Base-by-base conservation (phyloP, 2,329 filamentous ascomycete species). In the Claviceps africana region DNA sequence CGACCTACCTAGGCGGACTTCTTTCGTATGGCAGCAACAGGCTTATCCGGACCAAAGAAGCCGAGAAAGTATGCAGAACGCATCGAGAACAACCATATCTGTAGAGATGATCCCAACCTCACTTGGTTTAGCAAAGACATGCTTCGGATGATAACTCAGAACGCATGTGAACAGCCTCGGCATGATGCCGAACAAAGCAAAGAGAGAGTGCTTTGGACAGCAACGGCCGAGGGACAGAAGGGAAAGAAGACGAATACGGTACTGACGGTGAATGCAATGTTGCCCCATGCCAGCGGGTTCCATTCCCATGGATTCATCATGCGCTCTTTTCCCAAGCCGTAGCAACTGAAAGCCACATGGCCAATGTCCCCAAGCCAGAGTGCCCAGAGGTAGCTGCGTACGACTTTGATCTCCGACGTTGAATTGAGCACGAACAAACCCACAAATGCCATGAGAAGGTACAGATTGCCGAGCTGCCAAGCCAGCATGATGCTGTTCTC, bases 261-360 rank as follows among this genome's bases (percentile, higher is more conserved):
- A 64, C 75, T 67, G 59, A 81, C 76, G 28, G 84, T 87, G 48
- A 75, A 73, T 8, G 76, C 82, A 56, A 89, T 72, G 60, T 88
- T 88, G 2, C 85, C 85, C 79, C 81, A 86, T n/a, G 81, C 77
- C 71, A 84, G 76, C 35, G 75, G 69, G 63, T 86, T 88, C 85
- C 85, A 88, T 22, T 65, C 67, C 4, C 60, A 65, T 11, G 83
- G 65, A 57, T 79, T 73, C 45, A 77, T 56, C 47, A 78, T 72
- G 35, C 67, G 68, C 10, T 77, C 71, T 61, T 70, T 71, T 9
- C 81, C 83, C 56, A 88, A 70, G 7, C 72, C 75, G 59, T 77
- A 79, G 19, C 64, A 66, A 17, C 78, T 84, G 55, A 82, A 72
- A 48, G 72, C 78, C 28, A 88, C 67, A 62, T 88, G 85, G 3